phyloP scores from a whole-genome alignment of 139 green algal genomes.

The Spirogloea muscicola region DNA sequence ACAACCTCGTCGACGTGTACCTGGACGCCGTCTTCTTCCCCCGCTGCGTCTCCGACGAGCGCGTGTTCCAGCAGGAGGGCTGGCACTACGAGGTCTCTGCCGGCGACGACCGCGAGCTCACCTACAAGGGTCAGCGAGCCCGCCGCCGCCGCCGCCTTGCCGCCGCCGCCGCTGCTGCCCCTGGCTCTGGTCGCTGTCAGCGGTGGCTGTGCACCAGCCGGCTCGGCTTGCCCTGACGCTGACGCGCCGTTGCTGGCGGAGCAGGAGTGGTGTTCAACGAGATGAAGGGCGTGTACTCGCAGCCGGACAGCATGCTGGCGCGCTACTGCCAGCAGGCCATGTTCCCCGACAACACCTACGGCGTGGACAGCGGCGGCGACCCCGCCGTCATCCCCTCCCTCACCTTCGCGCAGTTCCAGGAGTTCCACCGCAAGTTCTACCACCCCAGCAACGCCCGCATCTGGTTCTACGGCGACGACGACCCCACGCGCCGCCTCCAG shows the following conservation, averaged over 20 bases:
- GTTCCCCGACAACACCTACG: constrained; percentile 68
- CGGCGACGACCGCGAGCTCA: constrained; percentile 51
- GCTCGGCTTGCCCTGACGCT: no score
- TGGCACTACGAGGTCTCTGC: constrained; percentile 88
- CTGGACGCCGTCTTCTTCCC: constrained; percentile 96
- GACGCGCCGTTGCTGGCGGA: constrained; percentile 56
- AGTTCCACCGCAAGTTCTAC: constrained; percentile 94
- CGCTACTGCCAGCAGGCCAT: constrained; percentile 67
- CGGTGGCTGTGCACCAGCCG: no score
- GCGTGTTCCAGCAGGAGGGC: constrained; percentile 89
- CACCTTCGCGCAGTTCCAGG: constrained; percentile 92
- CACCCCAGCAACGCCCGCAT: constrained; percentile 90
- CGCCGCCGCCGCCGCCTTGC: no score
- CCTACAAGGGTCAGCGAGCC: constrained; percentile 42
- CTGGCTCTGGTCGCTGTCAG: no score
- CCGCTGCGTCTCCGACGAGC: constrained; percentile 75
- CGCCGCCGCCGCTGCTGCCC: no score
- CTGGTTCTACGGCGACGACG: constrained; percentile 98
- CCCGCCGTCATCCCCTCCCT: constrained; percentile 86
- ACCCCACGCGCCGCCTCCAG: constrained; percentile 74
- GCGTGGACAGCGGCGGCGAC: constrained; percentile 88
- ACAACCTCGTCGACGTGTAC: constrained; percentile 99
- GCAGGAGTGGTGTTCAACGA: constrained; percentile 97
- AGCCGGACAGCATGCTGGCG: constrained; percentile 83
- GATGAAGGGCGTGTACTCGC: constrained; percentile 99